These are phyloP conservation scores for Xylariaceae sp. DNA, from an alignment of 2,329 filamentous ascomycete species.

Conservation along the genomic window DNA sequence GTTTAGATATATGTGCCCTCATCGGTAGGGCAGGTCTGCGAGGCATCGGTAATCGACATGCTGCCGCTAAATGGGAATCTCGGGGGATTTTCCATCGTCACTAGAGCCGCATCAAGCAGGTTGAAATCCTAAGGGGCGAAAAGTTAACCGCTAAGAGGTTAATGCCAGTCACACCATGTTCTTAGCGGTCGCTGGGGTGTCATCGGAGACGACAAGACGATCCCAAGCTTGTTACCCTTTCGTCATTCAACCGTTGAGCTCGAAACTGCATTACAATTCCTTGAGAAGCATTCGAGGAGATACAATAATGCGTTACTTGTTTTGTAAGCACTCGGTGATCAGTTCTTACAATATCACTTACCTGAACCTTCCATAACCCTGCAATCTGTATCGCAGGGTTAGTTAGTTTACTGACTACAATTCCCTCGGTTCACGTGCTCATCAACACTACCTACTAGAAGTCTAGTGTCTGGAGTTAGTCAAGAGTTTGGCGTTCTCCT, in stretches of 20 bases:
- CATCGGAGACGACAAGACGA: too few relatives aligned
- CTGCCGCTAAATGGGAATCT: not conserved
- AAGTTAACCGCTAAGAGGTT: not conserved
- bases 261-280: too few relatives aligned
- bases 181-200: not conserved
- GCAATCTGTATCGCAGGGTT: not conserved
- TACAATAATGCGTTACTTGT: too few relatives aligned
- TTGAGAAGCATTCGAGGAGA: too few relatives aligned
- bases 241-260: too few relatives aligned
- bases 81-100: not conserved
- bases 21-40: too few relatives aligned
- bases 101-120: not conserved
- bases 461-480: too few relatives aligned
- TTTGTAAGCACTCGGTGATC: too few relatives aligned
- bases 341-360: too few relatives aligned
- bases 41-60: too few relatives aligned
- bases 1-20: not conserved
- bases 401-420: too few relatives aligned
- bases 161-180: not conserved
- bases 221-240: too few relatives aligned
- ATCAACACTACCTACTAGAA: not conserved
- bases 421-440: not conserved
- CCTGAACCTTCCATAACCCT: not conserved
- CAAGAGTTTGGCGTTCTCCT: not conserved
- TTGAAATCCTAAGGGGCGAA: not conserved